Conservation (phyloP, 2,329 filamentous ascomycete species). For the Trichoderma atrobrunneum region DNA sequence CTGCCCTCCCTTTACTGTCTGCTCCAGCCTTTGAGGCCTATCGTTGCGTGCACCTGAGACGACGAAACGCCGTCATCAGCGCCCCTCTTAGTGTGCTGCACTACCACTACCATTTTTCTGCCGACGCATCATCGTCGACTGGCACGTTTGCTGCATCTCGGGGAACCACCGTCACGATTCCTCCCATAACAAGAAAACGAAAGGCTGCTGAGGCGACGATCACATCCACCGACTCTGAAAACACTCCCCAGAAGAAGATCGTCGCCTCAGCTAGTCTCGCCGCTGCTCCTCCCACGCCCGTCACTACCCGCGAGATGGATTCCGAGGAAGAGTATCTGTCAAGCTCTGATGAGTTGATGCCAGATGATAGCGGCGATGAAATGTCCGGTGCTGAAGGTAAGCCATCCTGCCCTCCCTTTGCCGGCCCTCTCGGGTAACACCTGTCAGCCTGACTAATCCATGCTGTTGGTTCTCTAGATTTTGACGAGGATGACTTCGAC, state of each 20-base stretch:
- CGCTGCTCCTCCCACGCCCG: slow-evolving; percentile 54
- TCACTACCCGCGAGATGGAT: slow-evolving; percentile 72
- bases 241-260: slow-evolving; percentile 51
- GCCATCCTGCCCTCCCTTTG: slow-evolving; percentile 13
- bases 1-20: neutral
- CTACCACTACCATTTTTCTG: neutral
- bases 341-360: slow-evolving; percentile 68
- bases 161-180: slow-evolving; percentile 50
- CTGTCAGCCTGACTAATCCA: slow-evolving; percentile 10
- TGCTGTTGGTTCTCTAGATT: slow-evolving; percentile 43
- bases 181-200: slow-evolving; percentile 58
- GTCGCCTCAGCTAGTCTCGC: slow-evolving; percentile 51
- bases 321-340: slow-evolving; percentile 94
- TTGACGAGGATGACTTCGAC: slow-evolving; percentile 55
- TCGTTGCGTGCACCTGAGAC: neutral
- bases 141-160: slow-evolving; percentile 2
- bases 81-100: slow-evolving; percentile 17
- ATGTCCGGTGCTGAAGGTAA: slow-evolving; percentile 53
- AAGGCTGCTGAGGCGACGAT: slow-evolving; percentile 65
- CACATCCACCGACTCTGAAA: slow-evolving; percentile 44
- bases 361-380: slow-evolving; percentile 76
- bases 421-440: neutral
- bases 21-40: neutral
- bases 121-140: slow-evolving; percentile 15
- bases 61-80: slow-evolving; percentile 2